Base-by-base conservation (phyloP, 1,139 yeast species). In the Spathaspora jeffriesii region DNA sequence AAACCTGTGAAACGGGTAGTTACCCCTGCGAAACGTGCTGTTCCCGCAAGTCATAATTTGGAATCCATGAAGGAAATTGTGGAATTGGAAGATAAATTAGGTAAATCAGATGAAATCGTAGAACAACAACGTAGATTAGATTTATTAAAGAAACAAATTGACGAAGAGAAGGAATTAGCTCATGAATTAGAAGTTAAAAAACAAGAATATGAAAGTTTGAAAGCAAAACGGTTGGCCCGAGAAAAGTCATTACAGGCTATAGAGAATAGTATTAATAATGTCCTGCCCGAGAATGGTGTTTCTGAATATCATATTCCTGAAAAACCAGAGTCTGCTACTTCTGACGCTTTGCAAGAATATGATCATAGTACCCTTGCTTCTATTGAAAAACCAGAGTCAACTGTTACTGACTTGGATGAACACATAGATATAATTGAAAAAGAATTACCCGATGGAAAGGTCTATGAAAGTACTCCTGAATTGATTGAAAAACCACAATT, bases 151-250 rank as follows among this genome's bases (percentile, higher is more conserved):
- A 48, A 50, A 44, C 61, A 68, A 50, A 67, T 72, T 25, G 65
- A 64, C 21, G 56, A 63, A 40, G 76, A 72, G 53, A 67, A 63
- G 56, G 53, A 55, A 20, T 51, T 66, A 45, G 70, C 71, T 10
- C 56, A 55, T 32, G 64, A 68, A 42, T 58, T 71, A 41, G 71
- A 67, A 47, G 43, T 52, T 22, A 68, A 69, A 51, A 61, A 65
- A n/a, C 47, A 51, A 31, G 71, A 71, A 47, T 70, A 63, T 51
- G 71, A 70, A 50, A 54, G 59, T 28, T 60, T 69, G 50, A 65
- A 61, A 20, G 42, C 42, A 31, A 13, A 27, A 17, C 49, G 53
- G 47, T 49, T 61, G 34, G 56, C 56, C 23, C 58, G 59, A 32
- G 70, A 65, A 48, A 48, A 52, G 40, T 49, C 53, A 42, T 54